Evolutionary conservation across 1,139 yeast species (phyloP).

Genomic region (Martiniozyma asiatica): DNA sequence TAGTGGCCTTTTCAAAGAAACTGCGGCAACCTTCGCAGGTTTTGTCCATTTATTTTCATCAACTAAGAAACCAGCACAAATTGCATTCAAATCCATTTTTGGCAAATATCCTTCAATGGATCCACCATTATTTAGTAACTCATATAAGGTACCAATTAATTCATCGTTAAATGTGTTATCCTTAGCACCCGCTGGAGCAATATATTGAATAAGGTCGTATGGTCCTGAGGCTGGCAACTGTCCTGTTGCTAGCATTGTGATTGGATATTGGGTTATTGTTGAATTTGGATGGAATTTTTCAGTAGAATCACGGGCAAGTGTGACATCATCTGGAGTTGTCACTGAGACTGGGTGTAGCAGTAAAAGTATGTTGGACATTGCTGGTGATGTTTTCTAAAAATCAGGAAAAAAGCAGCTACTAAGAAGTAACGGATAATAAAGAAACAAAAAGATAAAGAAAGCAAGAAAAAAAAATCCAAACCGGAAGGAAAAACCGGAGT

Average conservation of each 20-base stretch:
- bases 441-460: too few species aligned
- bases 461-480: too few species aligned
- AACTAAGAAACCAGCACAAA: conserved; percentile 53
- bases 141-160: conserved; percentile 31
- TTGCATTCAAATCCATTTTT: conserved; percentile 43
- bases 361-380: conserved; percentile 30
- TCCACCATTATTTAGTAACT: conserved; percentile 36
- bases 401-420: too few species aligned
- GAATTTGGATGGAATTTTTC: conserved; percentile 16
- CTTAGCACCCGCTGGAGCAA: conserved; percentile 43
- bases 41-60: conserved; percentile 34
- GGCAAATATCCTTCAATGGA: conserved; percentile 42
- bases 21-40: conserved; percentile 21
- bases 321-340: conserved; percentile 41
- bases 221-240: conserved; percentile 29
- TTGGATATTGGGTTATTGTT: conserved; percentile 46
- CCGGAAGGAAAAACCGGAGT: too few species aligned
- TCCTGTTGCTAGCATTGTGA: conserved; percentile 55
- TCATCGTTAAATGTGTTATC: conserved; percentile 31
- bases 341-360: conserved; percentile 67
- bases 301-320: conserved; percentile 24
- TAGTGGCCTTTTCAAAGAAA: conserved; percentile 13
- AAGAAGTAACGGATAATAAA: too few species aligned
- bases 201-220: conserved; percentile 41
- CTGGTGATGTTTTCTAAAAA: too few species aligned